phyloP scores from a whole-genome alignment of 768 basidiomycete species.

The Calocybe cyanea region DNA sequence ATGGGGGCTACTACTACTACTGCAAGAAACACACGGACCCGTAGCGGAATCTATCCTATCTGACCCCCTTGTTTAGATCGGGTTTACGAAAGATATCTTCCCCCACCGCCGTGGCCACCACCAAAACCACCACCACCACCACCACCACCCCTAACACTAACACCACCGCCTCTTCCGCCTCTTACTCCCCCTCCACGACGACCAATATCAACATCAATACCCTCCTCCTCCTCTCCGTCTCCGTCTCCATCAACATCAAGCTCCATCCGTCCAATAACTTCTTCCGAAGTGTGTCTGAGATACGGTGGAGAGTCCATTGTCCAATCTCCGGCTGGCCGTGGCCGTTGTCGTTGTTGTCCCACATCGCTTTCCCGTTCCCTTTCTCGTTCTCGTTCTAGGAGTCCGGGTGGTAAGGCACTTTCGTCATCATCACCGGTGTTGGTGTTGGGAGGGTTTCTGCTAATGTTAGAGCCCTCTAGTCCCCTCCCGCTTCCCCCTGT shows the following conservation, averaged over 20 bases:
- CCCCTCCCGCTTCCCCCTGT: constrained; percentile 4
- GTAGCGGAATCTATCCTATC: no score
- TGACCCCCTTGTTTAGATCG: no score
- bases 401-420: no score
- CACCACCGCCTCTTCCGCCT: background rate
- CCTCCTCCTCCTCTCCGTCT: background rate
- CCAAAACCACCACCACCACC: no score
- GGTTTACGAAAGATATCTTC: constrained; percentile 3
- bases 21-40: no score
- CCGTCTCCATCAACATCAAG: constrained; percentile 10
- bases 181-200: background rate
- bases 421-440: no score
- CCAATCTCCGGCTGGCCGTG: constrained; percentile 1
- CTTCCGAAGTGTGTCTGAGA: constrained; percentile 15
- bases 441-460: no score
- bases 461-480: background rate
- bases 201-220: background rate
- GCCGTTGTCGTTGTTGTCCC: no score
- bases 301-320: background rate
- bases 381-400: background rate
- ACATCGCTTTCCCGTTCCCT: background rate
- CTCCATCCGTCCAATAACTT: constrained; percentile 19
- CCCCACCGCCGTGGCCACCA: constrained; percentile 1
- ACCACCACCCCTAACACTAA: no score
- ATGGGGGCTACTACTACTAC: no score